Evolutionary conservation across 2,329 filamentous ascomycete species (phyloP).

Genomic region (Pseudogymnoascus sp.): DNA sequence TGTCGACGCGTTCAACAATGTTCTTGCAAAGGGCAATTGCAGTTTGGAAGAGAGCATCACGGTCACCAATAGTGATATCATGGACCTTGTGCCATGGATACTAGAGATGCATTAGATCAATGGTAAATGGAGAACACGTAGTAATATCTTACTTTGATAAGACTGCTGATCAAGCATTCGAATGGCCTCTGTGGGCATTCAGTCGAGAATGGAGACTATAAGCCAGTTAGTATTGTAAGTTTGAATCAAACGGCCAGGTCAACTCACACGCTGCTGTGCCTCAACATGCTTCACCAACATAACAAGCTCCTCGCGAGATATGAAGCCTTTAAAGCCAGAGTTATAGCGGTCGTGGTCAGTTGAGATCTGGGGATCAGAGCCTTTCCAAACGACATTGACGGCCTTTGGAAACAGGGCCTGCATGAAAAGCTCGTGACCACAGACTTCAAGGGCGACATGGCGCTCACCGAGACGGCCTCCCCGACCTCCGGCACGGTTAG

Average conservation of each 20-base stretch:
- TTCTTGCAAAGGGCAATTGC: slow-evolving; percentile 42
- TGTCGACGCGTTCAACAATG: slow-evolving; percentile 38
- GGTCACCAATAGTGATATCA: slow-evolving; percentile 51
- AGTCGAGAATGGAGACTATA: slow-evolving; percentile 51
- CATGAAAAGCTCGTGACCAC: slow-evolving; percentile 52
- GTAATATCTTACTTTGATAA: slow-evolving; percentile 26
- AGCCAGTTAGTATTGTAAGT: slow-evolving; percentile 11
- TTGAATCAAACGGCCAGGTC: not conserved
- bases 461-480: slow-evolving; percentile 49
- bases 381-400: slow-evolving; percentile 49
- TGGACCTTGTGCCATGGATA: slow-evolving; percentile 55
- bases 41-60: slow-evolving; percentile 45
- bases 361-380: slow-evolving; percentile 37
- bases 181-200: slow-evolving; percentile 58
- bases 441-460: slow-evolving; percentile 49
- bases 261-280: slow-evolving; percentile 52
- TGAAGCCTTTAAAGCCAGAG: slow-evolving; percentile 53
- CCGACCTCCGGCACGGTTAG: slow-evolving; percentile 32
- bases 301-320: slow-evolving; percentile 55
- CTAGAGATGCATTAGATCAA: slow-evolving; percentile 26
- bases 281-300: slow-evolving; percentile 60
- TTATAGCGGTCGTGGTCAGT: slow-evolving; percentile 31
- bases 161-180: slow-evolving; percentile 57
- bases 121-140: not conserved
- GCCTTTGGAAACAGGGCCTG: slow-evolving; percentile 54